A percentile compares a stretch with the other conserved stretches of the same genome.
Conservation (phyloP, 345 rosid genomes). For the Eucalyptus microcorys region DNA sequence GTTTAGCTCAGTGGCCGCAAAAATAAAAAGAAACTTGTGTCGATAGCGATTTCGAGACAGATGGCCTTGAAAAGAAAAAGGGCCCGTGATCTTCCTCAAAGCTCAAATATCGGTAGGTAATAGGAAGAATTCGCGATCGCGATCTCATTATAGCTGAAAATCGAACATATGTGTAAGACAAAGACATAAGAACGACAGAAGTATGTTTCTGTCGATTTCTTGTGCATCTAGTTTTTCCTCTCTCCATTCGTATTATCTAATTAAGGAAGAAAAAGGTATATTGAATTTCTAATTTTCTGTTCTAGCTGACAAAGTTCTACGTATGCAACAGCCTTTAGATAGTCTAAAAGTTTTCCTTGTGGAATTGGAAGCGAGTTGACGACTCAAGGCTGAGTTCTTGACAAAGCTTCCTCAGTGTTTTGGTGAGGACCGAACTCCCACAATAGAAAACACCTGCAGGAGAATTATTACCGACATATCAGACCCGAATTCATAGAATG, state of each 20-base stretch:
- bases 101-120: background rate
- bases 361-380: slow-evolving; percentile 71
- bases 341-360: slow-evolving; percentile 72
- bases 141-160: background rate
- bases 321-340: background rate
- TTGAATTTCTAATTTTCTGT: background rate
- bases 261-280: background rate
- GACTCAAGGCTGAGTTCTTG: slow-evolving; percentile 62
- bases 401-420: slow-evolving; percentile 45
- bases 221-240: background rate
- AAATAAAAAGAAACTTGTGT: background rate
- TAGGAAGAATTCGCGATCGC: background rate
- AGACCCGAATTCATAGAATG: background rate
- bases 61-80: background rate
- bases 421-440: slow-evolving; percentile 62
- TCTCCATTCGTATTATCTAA: background rate
- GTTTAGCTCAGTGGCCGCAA: background rate
- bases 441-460: slow-evolving; percentile 88
- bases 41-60: background rate
- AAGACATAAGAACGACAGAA: background rate
- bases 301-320: background rate
- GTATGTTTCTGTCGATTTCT: background rate
- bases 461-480: background rate
- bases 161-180: background rate
- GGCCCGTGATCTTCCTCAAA: background rate